phyloP scores from a whole-genome alignment of 352 stramenopile genomes.

The Phytopythium litorale region DNA sequence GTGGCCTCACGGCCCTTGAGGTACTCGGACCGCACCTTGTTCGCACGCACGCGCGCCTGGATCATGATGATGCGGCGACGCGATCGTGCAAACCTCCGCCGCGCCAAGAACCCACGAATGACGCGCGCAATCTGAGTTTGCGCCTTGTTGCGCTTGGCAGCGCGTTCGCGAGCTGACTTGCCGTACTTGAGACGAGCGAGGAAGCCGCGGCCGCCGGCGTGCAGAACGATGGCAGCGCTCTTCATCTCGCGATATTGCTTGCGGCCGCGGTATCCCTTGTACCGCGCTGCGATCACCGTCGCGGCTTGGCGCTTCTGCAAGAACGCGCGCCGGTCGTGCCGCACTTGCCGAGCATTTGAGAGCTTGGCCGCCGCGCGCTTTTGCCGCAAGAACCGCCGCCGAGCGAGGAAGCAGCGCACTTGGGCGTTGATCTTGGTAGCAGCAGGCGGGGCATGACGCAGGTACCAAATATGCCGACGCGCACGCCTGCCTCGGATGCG shows the following conservation, averaged over 20 bases:
- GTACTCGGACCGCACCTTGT: slow-evolving; percentile 85
- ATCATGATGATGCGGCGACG: slow-evolving; percentile 81
- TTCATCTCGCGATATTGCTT: slow-evolving; percentile 73
- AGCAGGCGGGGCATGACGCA: slow-evolving; percentile 68
- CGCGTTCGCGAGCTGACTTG: slow-evolving; percentile 79
- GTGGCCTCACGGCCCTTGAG: slow-evolving; percentile 82
- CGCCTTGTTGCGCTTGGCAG: slow-evolving; percentile 67
- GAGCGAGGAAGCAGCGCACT: slow-evolving; percentile 58
- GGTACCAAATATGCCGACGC: slow-evolving; percentile 60
- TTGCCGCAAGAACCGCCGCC: slow-evolving; percentile 62
- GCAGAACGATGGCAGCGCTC: slow-evolving; percentile 64
- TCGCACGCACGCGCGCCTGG: slow-evolving; percentile 79
- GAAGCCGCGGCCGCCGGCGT: slow-evolving; percentile 76
- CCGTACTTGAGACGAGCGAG: slow-evolving; percentile 82
- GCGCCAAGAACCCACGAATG: slow-evolving; percentile 64
- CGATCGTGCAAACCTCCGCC: slow-evolving; percentile 45
- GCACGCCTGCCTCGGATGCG: slow-evolving; percentile 67
- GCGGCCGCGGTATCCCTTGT: slow-evolving; percentile 62
- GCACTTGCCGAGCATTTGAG: slow-evolving; percentile 69
- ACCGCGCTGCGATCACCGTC: slow-evolving; percentile 66
- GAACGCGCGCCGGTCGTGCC: slow-evolving; percentile 57
- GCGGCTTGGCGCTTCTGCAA: slow-evolving; percentile 55
- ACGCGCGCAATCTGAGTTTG: slow-evolving; percentile 77
- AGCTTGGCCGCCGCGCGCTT: slow-evolving; percentile 68
- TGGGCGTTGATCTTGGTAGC: slow-evolving; percentile 81